A percentile compares a stretch with the other conserved stretches of the same genome.
phyloP scores from a whole-genome alignment of 2,329 filamentous ascomycete species.

The Apiospora saccharicola region DNA sequence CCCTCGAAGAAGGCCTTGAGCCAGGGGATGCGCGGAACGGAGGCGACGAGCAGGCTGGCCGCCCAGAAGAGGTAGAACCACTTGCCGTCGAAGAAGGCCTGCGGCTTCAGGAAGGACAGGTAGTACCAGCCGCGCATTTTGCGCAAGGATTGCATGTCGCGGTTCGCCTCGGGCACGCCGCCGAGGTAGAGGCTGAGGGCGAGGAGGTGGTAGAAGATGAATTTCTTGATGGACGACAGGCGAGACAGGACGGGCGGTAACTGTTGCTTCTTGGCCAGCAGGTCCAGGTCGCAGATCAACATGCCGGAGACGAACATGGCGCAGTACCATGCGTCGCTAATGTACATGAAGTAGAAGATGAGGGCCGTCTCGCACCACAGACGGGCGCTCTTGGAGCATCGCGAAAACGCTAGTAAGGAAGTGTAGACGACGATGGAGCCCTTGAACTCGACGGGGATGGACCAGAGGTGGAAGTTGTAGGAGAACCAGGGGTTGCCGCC shows the following conservation, averaged over 20 bases:
- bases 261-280: slow-evolving; percentile 56
- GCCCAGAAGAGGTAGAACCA: slow-evolving; percentile 74
- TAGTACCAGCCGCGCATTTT: slow-evolving; percentile 67
- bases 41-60: slow-evolving; percentile 61
- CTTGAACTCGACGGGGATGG: slow-evolving; percentile 68
- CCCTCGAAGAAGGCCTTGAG: slow-evolving; percentile 66
- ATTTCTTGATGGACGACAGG: slow-evolving; percentile 56
- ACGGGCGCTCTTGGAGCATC: slow-evolving; percentile 61
- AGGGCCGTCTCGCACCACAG: slow-evolving; percentile 61
- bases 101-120: slow-evolving; percentile 67
- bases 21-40: slow-evolving; percentile 64
- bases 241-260: slow-evolving; percentile 57
- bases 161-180: slow-evolving; percentile 63
- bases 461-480: slow-evolving; percentile 69
- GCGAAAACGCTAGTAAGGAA: slow-evolving; percentile 61
- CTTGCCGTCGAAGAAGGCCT: slow-evolving; percentile 71
- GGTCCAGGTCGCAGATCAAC: slow-evolving; percentile 67
- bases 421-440: slow-evolving; percentile 72
- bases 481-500: slow-evolving; percentile 64
- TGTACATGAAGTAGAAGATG: slow-evolving; percentile 71
- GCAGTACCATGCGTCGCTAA: slow-evolving; percentile 70
- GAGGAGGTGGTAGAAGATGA: slow-evolving; percentile 62
- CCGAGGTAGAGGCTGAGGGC: slow-evolving; percentile 62
- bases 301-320: slow-evolving; percentile 68
- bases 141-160: slow-evolving; percentile 56